phyloP scores from a whole-genome alignment of 2,329 filamentous ascomycete genomes.

The Fusarium torulosum region DNA sequence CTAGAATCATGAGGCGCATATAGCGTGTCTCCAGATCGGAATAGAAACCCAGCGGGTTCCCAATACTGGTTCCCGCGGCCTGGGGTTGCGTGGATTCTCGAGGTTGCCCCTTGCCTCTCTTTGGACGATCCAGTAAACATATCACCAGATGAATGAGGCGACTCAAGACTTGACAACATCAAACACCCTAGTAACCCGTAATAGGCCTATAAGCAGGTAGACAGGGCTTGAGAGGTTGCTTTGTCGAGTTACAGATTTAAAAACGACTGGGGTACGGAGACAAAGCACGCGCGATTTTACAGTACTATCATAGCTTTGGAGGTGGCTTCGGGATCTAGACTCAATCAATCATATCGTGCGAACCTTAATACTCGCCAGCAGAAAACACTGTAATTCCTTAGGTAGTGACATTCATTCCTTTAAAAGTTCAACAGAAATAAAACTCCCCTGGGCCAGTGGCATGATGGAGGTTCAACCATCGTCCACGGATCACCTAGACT shows the following conservation, averaged over 20 bases:
- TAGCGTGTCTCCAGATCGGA: constrained; percentile 30
- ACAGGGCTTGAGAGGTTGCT: constrained; percentile 2
- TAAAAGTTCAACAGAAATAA: background rate
- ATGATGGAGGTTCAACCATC: constrained; percentile 1
- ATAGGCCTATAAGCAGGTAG: constrained; percentile 3
- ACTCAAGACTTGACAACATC: background rate
- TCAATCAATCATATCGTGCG: background rate
- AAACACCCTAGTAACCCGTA: background rate
- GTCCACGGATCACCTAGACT: background rate
- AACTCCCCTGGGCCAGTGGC: constrained; percentile 14
- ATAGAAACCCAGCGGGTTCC: constrained; percentile 10
- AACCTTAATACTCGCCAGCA: background rate
- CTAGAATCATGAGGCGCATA: constrained; percentile 41
- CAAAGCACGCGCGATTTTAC: too few relatives aligned
- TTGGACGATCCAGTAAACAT: background rate
- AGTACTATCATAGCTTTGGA: background rate
- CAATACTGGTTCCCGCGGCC: constrained; percentile 8
- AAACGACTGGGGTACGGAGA: background rate
- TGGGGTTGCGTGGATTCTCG: constrained; percentile 1
- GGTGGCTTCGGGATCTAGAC: constrained; percentile 30
- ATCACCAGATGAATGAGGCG: constrained; percentile 16
- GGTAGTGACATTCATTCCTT: background rate
- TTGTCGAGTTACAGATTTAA: constrained; percentile 3
- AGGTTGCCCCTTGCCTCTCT: constrained; percentile 1
- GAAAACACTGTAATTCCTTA: background rate